These are phyloP conservation scores for Hymenoscyphus infarciens DNA, from an alignment of 2,329 filamentous ascomycete species.

Conservation along the genomic window DNA sequence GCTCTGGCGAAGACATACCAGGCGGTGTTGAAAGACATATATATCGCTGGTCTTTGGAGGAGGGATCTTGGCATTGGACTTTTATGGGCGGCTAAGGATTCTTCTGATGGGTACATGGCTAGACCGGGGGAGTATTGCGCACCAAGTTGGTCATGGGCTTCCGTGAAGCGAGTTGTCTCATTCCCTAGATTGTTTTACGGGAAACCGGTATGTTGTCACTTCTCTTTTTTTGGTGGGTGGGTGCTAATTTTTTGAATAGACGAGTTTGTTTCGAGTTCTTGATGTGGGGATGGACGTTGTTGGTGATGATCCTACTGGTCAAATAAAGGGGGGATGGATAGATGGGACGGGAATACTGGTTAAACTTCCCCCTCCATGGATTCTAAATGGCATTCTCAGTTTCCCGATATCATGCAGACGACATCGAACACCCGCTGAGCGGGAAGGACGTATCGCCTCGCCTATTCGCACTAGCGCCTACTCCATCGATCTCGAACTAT, in stretches of 20 bases:
- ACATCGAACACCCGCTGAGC: no score
- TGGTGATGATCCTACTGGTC: background rate
- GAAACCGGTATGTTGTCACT: background rate
- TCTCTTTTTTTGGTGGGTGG: no score
- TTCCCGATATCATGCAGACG: no score
- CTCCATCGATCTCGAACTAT: no score
- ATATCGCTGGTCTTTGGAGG: constrained; percentile 1
- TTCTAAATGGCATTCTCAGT: no score
- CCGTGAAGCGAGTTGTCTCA: background rate
- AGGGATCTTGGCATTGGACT: background rate
- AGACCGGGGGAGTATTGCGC: background rate
- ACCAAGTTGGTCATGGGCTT: constrained; percentile 7
- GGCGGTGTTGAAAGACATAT: background rate
- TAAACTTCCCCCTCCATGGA: no score
- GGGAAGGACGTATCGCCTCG: no score
- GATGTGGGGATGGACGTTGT: background rate
- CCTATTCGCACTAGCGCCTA: no score
- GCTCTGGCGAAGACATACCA: background rate
- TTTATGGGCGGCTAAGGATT: background rate
- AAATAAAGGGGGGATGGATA: background rate
- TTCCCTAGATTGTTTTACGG: background rate
- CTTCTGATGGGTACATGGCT: no score
- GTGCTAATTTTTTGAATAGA: background rate
- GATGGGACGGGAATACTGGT: background rate
- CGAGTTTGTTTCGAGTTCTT: background rate